Evolutionary conservation across 2,329 filamentous ascomycete genomes (phyloP).

Genomic region (Aspergillus chevalieri): DNA sequence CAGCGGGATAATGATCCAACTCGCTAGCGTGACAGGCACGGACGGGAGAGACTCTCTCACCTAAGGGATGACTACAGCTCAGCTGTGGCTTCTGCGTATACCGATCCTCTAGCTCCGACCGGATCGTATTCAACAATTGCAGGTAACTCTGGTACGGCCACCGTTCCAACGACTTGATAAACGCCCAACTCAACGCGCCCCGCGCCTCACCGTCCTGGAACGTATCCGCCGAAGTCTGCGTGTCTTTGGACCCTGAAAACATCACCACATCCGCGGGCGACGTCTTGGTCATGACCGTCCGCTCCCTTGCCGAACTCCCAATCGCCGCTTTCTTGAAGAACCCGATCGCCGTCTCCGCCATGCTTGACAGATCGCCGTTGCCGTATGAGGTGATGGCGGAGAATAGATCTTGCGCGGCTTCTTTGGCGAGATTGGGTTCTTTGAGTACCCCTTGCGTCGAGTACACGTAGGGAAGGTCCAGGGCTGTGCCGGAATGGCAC

Average conservation of each 20-base stretch:
- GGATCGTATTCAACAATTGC: constrained; percentile 86
- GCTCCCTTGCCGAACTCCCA: constrained; percentile 71
- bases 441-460: constrained; percentile 61
- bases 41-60: constrained; percentile 49
- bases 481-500: constrained; percentile 60
- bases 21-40: background rate
- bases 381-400: constrained; percentile 69
- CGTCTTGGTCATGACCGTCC: constrained; percentile 80
- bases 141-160: constrained; percentile 94
- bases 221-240: constrained; percentile 83
- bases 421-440: constrained; percentile 62
- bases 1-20: background rate
- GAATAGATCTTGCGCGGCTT: constrained; percentile 58
- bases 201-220: constrained; percentile 83
- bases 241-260: constrained; percentile 95
- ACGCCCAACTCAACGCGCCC: constrained; percentile 95
- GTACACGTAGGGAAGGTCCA: constrained; percentile 64
- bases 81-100: constrained; percentile 95
- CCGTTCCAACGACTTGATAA: constrained; percentile 80
- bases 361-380: constrained; percentile 72
- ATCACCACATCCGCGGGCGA: constrained; percentile 93
- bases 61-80: constrained; percentile 90
- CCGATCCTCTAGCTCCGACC: constrained; percentile 76
- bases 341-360: constrained; percentile 71
- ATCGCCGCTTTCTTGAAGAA: constrained; percentile 82